Base-by-base conservation (phyloP, 805 yeast species). In the Starmera dryadoides region DNA sequence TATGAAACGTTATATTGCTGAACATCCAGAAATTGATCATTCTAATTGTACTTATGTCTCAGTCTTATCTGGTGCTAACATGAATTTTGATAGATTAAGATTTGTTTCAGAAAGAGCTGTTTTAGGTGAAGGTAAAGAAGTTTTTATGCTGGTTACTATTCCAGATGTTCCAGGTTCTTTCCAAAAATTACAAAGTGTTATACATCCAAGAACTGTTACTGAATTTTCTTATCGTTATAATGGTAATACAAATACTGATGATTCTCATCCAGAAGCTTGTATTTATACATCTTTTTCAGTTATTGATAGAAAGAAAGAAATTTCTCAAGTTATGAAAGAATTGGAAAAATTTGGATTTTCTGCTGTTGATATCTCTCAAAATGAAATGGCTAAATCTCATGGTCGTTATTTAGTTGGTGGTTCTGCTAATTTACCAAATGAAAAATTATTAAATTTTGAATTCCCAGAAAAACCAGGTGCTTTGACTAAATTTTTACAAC, bases 401-500 rank as follows among this genome's bases (percentile, higher is more conserved):
- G 97, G 97, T 30, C 76, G 99, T 59, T 94, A 93, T 59, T 69
- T 93, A 47, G 95, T 93, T 19, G 99, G 99, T 42, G 98, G 98
- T 42, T 79, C 83, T 43, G 77, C 89, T 0, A 62, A 69, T 18
- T 77, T 85, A 16, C 71, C 76, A 22, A 72, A 86, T 47, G 99
- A 93, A 62, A 79, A 81, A 51, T 63, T 93, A 28, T 76, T 79
- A 50, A 73, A 83, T 36, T 93, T 93, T 53, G 96, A 88, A 62
- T 94, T 93, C 69, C 99, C 99, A 12, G 99, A 93, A 57, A 80
- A 93, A 55, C 98, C 98, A 2, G 95, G 96, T 35, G 97, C 98
- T 1, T 70, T 93, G 53, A 76, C 82, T 22, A 82, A 75, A 42
- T 93, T 93, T 65, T 71, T 93, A 53, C 73, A 72, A 21, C 71